phyloP scores from a whole-genome alignment of 139 green algal species.

The Diplosphaera chodatii region DNA sequence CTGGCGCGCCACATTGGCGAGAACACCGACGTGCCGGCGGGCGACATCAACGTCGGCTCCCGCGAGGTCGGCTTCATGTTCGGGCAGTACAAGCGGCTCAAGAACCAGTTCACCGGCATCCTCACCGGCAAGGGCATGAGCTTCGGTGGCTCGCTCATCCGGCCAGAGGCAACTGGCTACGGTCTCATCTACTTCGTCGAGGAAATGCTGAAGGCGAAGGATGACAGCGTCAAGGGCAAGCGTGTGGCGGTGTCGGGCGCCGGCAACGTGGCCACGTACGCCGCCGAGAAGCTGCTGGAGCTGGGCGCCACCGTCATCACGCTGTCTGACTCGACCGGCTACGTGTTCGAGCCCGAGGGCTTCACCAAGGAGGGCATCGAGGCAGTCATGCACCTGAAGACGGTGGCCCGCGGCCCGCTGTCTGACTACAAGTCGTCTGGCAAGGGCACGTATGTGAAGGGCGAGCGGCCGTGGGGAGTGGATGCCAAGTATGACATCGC shows the following conservation, averaged over 20 bases:
- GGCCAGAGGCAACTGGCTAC: constrained; percentile 80
- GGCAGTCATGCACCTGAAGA: constrained; percentile 46
- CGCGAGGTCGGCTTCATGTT: constrained; percentile 77
- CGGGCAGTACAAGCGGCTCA: constrained; percentile 81
- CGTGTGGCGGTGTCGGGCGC: constrained; percentile 49
- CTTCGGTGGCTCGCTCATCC: constrained; percentile 68
- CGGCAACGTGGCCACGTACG: constrained; percentile 68
- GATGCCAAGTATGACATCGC: constrained; percentile 54
- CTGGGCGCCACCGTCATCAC: constrained; percentile 61
- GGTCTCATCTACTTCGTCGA: constrained; percentile 68
- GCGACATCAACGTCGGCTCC: constrained; percentile 68
- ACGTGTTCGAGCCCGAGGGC: constrained; percentile 50
- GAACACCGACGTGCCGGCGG: constrained; percentile 70
- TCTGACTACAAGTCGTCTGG: constrained; percentile 18
- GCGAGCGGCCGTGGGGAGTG: constrained; percentile 57
- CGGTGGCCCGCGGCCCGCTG: constrained; percentile 24
- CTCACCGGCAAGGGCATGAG: constrained; percentile 71
- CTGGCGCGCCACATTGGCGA: constrained; percentile 39
- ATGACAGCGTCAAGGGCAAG: constrained; percentile 34
- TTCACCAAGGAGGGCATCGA: constrained; percentile 50
- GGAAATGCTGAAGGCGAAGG: constrained; percentile 40
- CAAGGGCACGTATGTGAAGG: constrained; percentile 43
- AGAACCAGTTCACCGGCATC: constrained; percentile 42
- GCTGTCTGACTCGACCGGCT: constrained; percentile 56
- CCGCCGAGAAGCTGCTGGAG: constrained; percentile 60